phyloP scores from a whole-genome alignment of 108 stramenopile species.

The Nitzschia palea region DNA sequence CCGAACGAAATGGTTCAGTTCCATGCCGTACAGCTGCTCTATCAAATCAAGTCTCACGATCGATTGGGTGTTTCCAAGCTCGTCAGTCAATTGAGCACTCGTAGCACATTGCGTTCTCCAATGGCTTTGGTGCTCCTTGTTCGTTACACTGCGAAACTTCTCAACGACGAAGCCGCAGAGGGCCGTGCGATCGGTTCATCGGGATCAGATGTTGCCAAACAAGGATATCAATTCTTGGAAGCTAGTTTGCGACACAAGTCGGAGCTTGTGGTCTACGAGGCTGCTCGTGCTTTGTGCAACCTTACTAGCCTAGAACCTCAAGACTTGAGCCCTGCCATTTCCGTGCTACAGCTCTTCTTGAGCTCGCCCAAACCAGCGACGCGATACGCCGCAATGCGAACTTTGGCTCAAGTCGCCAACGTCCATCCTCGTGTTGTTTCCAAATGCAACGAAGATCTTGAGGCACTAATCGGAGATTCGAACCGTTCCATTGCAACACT shows the following conservation, averaged over 20 bases:
- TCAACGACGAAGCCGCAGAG: slow-evolving; percentile 76
- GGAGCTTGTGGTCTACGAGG: slow-evolving; percentile 99
- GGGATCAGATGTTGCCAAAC: slow-evolving; percentile 72
- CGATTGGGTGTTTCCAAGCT: slow-evolving; percentile 95
- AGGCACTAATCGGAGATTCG: slow-evolving; percentile 92
- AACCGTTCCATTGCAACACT: slow-evolving; percentile 97
- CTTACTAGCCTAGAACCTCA: slow-evolving; percentile 91
- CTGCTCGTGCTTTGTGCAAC: slow-evolving; percentile 96
- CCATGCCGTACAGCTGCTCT: slow-evolving; percentile 98
- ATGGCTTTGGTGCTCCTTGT: slow-evolving; percentile 93
- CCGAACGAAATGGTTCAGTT: slow-evolving; percentile 98
- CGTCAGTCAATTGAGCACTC: slow-evolving; percentile 87
- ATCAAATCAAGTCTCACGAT: slow-evolving; percentile 97
- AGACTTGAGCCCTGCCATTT: slow-evolving; percentile 94
- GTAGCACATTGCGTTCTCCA: slow-evolving; percentile 90
- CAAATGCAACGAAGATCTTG: slow-evolving; percentile 99
- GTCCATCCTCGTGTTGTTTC: slow-evolving; percentile 90
- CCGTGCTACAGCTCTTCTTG: slow-evolving; percentile 95
- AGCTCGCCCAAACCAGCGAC: slow-evolving; percentile 93
- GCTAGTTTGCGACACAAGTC: slow-evolving; percentile 88
- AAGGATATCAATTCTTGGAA: slow-evolving; percentile 94
- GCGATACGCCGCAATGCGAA: slow-evolving; percentile 94
- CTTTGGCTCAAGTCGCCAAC: slow-evolving; percentile 90
- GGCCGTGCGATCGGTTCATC: slow-evolving; percentile 62
- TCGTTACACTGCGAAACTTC: slow-evolving; percentile 92